Evolutionary conservation across 1,139 yeast genomes (phyloP).

Genomic region (Yamadazyma atlantica): DNA sequence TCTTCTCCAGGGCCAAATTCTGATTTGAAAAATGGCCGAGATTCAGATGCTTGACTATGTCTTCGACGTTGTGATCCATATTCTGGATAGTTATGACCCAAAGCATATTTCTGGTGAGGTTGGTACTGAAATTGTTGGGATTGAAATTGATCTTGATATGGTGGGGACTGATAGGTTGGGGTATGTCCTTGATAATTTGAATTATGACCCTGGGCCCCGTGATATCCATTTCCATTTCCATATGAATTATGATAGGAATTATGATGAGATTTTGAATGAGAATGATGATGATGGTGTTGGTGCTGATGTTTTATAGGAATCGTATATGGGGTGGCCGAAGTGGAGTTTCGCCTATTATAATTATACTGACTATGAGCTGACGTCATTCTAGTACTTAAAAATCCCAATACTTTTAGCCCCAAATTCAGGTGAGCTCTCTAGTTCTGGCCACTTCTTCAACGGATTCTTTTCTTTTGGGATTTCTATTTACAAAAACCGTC

Average conservation of each 20-base stretch:
- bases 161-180: not conserved
- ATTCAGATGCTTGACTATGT: constrained; percentile 2
- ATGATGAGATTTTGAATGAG: constrained; percentile 6
- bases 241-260: constrained; percentile 1
- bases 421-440: too few species aligned
- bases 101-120: not conserved
- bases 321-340: constrained; percentile 31
- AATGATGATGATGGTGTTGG: constrained; percentile 12
- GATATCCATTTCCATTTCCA: not conserved
- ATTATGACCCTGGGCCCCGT: not conserved
- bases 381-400: constrained; percentile 23
- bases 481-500: not conserved
- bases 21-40: not conserved
- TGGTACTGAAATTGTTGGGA: not conserved
- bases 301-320: constrained; percentile 33
- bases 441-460: not conserved
- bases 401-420: too few species aligned
- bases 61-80: not conserved
- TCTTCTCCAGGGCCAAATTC: constrained; percentile 3
- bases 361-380: constrained; percentile 27
- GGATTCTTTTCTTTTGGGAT: not conserved
- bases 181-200: constrained; percentile 1
- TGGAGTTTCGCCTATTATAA: constrained; percentile 34
- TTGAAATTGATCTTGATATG: not conserved
- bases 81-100: too few species aligned